phyloP scores from a whole-genome alignment of 2,329 filamentous ascomycete species.

The Sordariomycetes sp. region DNA sequence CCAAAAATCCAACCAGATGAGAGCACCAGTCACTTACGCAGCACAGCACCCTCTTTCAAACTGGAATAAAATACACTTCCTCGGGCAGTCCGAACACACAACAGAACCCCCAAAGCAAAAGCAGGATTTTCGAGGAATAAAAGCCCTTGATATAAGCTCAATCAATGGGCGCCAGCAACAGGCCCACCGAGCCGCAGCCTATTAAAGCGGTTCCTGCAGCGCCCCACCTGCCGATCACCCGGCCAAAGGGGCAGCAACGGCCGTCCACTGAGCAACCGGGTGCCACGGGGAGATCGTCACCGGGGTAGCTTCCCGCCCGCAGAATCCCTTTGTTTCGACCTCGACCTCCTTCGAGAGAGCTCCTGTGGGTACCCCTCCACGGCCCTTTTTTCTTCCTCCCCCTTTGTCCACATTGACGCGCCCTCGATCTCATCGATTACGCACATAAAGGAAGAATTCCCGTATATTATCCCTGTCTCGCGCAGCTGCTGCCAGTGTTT shows the following conservation, averaged over 20 bases:
- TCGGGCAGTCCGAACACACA: too few relatives aligned
- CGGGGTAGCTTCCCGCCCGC: neutral
- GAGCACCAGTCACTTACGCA: too few relatives aligned
- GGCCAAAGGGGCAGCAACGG: slow-evolving; percentile 1
- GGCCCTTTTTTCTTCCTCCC: neutral
- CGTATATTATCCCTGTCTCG: neutral
- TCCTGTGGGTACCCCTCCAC: neutral
- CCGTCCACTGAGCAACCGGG: slow-evolving; percentile 3
- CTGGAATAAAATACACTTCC: too few relatives aligned
- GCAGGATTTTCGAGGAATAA: too few relatives aligned
- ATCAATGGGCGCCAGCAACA: neutral
- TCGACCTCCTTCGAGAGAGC: neutral
- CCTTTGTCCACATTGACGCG: neutral
- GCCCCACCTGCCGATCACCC: slow-evolving; percentile 3
- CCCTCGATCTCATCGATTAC: neutral
- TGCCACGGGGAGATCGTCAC: neutral
- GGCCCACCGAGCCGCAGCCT: neutral
- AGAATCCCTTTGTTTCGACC: neutral
- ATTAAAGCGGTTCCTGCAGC: neutral
- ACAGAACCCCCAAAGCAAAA: too few relatives aligned
- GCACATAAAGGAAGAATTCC: neutral
- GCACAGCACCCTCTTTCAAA: too few relatives aligned
- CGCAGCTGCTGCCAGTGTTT: neutral
- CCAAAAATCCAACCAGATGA: too few relatives aligned
- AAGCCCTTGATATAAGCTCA: too few relatives aligned